Evolutionary conservation across 148 eudicot genomes (phyloP).

Genomic region (Linanthus parryae): DNA sequence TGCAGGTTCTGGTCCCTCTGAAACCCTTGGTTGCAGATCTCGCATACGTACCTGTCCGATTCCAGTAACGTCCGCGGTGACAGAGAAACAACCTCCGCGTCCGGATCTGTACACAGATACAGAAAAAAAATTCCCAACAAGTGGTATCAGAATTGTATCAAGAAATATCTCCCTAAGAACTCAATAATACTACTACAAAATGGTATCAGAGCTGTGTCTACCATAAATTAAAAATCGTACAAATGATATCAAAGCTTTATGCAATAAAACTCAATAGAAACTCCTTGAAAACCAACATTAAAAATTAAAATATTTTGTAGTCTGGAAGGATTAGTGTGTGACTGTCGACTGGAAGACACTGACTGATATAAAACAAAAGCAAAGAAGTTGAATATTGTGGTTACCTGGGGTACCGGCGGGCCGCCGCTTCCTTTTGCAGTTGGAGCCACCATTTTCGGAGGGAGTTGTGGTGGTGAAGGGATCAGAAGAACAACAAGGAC

Average conservation of each 20-base stretch:
- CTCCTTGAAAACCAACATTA: not conserved
- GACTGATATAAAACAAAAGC: not conserved
- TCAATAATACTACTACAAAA: too few relatives aligned
- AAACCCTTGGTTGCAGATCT: slow-evolving; percentile 96
- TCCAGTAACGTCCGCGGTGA: slow-evolving; percentile 78
- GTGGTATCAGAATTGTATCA: not conserved
- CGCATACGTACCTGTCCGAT: slow-evolving; percentile 83
- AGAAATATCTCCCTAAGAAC: too few relatives aligned
- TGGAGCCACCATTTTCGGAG: slow-evolving; percentile 18
- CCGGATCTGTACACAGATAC: slow-evolving; percentile 51
- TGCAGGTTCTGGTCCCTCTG: slow-evolving; percentile 90
- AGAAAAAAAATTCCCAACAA: not conserved
- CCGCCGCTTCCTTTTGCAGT: slow-evolving; percentile 60
- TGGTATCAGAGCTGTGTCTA: not conserved
- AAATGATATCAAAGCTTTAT: not conserved
- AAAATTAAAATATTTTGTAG: not conserved
- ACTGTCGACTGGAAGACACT: not conserved
- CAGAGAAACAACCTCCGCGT: slow-evolving; percentile 84
- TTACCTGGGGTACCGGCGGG: slow-evolving; percentile 95
- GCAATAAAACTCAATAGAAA: not conserved
- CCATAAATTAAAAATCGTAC: not conserved
- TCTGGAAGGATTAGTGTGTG: not conserved
- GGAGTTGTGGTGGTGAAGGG: slow-evolving; percentile 10
- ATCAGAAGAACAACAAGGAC: slow-evolving; percentile 28
- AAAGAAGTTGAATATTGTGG: too few relatives aligned